A percentile compares a stretch with the other conserved stretches of the same genome.
These are phyloP conservation scores for Coprinellus micaceus DNA, from an alignment of 768 basidiomycete genomes.

Conservation along the genomic window DNA sequence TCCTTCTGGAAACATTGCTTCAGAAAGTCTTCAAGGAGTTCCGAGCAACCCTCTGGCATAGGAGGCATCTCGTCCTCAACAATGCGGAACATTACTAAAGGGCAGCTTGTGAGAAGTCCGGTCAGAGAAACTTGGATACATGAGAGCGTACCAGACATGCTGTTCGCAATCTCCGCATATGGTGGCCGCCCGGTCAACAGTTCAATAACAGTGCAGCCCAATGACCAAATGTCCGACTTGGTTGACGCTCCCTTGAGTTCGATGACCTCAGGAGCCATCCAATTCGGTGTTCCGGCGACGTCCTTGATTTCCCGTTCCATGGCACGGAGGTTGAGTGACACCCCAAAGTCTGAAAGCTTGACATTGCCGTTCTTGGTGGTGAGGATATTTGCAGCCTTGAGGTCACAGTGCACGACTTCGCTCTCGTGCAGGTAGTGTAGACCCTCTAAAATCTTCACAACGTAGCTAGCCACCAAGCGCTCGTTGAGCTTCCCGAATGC, in stretches of 20 bases:
- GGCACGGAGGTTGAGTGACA: constrained; percentile 91
- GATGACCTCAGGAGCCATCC: no score
- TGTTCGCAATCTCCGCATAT: constrained; percentile 84
- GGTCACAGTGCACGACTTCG: constrained; percentile 94
- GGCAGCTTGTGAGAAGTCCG: constrained; percentile 6
- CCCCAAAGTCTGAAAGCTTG: constrained; percentile 96
- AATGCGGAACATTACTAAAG: constrained; percentile 91
- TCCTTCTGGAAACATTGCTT: constrained; percentile 89
- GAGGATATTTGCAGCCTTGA: constrained; percentile 98
- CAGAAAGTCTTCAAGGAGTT: constrained; percentile 76
- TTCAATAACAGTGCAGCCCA: constrained; percentile 94
- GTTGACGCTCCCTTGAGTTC: constrained; percentile 90
- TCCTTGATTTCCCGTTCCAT: constrained; percentile 83
- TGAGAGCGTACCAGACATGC: constrained; percentile 72
- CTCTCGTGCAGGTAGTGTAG: constrained; percentile 87
- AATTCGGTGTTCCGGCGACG: constrained; percentile 89
- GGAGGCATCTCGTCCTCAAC: constrained; percentile 92
- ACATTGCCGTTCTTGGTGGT: constrained; percentile 97
- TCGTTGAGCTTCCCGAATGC: constrained; percentile 94
- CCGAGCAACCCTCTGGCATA: constrained; percentile 75
- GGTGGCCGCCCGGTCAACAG: constrained; percentile 90
- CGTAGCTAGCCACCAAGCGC: constrained; percentile 85
- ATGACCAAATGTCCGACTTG: constrained; percentile 93
- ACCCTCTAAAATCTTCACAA: constrained; percentile 95
- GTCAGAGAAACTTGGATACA: constrained; percentile 7